Evolutionary conservation across 768 basidiomycete genomes (phyloP), one percentile per base, ranked within the genome.

Genomic region (Rubroboletus pulcherrimus): DNA sequence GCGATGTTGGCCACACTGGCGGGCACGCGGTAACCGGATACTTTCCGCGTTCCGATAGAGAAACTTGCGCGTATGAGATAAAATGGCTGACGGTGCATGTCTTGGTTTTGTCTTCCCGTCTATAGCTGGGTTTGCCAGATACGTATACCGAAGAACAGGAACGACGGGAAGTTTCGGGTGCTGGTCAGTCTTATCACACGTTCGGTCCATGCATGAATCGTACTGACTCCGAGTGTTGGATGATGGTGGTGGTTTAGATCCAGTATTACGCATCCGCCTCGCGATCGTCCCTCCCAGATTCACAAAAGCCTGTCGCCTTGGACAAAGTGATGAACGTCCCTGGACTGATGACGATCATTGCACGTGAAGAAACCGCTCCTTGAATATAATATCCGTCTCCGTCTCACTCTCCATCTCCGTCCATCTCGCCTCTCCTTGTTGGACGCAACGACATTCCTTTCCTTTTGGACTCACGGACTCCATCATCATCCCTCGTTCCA

Each of bases 331-430:
- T 73, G 60, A 78, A 80, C 58, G 77, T 91, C 7, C 84, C 85
- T 2, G 89, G 89, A 9, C 77, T 89, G 31, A 91, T 91, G 89
- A 89, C 86, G 38, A 81, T 90, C 65, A 26, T 85, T 48, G 73
- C 72, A 45, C 76, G 84, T 46, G 74, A 71, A 58, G 71, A 64
- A 53, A 43, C 65, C 26, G 26, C 44, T 3, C 54, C 40, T 49
- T 71, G 56, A 68, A 68, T 21, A 21, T 9, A 9, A 38, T 46
- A 7, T 57, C 26, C 10, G 17, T 38, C 31, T 41, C 31, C 10
- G 7, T 15, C 24, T 26, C 38, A 17, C 15, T 10, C 8, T 21
- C 33, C 17, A 2, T 35, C n/a, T 5, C 6, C 35, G 19, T 12
- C 21, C 21, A 21, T 21, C 21, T 21, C 21, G 21, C 21, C 21